phyloP scores from a whole-genome alignment of 495 filamentous ascomycete species.

The Rusavskia elegans region DNA sequence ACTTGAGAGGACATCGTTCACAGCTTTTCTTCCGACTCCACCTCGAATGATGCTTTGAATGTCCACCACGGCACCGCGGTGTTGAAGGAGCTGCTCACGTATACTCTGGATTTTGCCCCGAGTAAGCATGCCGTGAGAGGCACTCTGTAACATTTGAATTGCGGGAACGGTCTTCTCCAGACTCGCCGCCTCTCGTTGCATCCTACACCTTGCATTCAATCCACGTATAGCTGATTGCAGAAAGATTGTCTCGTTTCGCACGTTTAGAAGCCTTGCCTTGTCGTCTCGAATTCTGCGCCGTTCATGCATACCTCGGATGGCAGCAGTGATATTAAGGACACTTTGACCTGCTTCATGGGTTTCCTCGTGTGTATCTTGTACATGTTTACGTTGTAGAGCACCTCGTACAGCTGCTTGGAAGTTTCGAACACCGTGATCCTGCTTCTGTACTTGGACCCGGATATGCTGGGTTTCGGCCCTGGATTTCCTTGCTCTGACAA shows the following conservation, averaged over 20 bases:
- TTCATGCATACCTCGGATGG: conserved; percentile 37
- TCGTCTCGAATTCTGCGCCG: conserved; percentile 16
- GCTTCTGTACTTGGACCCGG: conserved; percentile 41
- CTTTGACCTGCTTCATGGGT: conserved; percentile 28
- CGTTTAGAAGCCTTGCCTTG: conserved; percentile 16
- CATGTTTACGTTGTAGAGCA: conserved; percentile 34
- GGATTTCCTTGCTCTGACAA: conserved; percentile 62
- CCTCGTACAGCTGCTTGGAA: conserved; percentile 48
- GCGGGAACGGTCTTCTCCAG: conserved; percentile 21
- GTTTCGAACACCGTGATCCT: conserved; percentile 37
- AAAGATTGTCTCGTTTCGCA: conserved; percentile 11
- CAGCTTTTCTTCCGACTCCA: background rate
- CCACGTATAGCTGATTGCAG: conserved; percentile 25
- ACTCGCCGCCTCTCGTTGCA: conserved; percentile 13
- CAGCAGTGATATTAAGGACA: conserved; percentile 55
- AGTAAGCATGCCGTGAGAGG: conserved; percentile 27
- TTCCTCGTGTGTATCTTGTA: conserved; percentile 30
- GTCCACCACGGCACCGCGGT: background rate
- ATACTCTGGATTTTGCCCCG: conserved; percentile 19
- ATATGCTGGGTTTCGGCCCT: conserved; percentile 50
- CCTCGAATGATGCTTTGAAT: background rate
- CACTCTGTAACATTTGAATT: conserved; percentile 36
- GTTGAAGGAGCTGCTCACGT: background rate
- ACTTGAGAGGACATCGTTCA: conserved; percentile 18
- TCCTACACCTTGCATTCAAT: background rate